A percentile compares a stretch with the other conserved stretches of the same genome.
These are phyloP conservation scores for Colletotrichum theobromicola DNA, from an alignment of 2,329 filamentous ascomycete species.

Conservation along the genomic window DNA sequence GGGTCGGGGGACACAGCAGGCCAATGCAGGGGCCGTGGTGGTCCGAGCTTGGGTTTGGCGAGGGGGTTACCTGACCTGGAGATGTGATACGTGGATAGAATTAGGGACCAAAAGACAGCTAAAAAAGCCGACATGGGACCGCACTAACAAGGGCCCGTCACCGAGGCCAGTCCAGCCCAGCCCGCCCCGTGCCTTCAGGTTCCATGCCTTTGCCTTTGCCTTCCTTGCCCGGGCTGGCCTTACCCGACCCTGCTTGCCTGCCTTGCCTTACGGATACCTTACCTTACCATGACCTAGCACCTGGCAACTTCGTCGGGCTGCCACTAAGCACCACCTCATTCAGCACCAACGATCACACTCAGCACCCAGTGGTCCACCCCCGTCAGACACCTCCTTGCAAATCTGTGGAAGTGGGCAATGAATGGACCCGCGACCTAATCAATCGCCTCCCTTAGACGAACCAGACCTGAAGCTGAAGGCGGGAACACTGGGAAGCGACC, in stretches of 20 bases:
- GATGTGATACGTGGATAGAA: neutral
- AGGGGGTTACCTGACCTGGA: neutral
- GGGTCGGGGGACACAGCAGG: neutral
- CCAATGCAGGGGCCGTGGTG: constrained; percentile 14
- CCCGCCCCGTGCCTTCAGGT: neutral
- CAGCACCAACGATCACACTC: neutral
- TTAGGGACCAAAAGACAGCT: neutral
- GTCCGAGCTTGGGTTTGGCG: constrained; percentile 3
- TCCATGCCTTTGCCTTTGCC: neutral
- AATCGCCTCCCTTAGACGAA: neutral
- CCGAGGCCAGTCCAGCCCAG: neutral
- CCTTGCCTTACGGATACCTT: too few relatives aligned
- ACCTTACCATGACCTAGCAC: neutral
- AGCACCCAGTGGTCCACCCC: neutral
- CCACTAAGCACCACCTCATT: neutral
- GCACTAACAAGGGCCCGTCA: constrained; percentile 15
- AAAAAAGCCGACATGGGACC: neutral
- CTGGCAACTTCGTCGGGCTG: neutral
- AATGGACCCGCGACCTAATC: neutral
- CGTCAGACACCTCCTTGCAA: neutral
- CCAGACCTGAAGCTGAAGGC: neutral
- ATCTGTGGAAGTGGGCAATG: neutral
- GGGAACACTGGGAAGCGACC: neutral
- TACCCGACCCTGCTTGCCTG: neutral
- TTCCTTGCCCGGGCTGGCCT: neutral